Percentiles rank a stretch among this genome's conserved stretches.
Evolutionary conservation across 1,284 basidiomycete species (phyloP).

Genomic region (Trametes hirsuta): DNA sequence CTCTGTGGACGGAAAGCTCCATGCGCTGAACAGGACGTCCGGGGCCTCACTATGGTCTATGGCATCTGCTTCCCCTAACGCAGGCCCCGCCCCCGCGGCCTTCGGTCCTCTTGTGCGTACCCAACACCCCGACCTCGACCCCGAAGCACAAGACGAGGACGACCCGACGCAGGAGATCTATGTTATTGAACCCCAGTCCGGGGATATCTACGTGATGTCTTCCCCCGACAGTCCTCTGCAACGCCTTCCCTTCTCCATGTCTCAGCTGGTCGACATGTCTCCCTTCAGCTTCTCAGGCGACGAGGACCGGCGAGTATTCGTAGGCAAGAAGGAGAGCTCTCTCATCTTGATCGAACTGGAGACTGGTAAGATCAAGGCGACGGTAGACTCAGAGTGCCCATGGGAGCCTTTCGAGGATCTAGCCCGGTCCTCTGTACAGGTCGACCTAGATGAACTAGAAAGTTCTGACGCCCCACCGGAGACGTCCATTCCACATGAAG

Average conservation of each 20-base stretch:
- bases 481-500: conserved; percentile 52
- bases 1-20: conserved; percentile 89
- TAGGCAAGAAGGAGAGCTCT: conserved; percentile 85
- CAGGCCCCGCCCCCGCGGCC: conserved; percentile 49
- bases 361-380: conserved; percentile 81
- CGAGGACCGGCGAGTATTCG: conserved; percentile 71
- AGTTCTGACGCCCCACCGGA: conserved; percentile 48
- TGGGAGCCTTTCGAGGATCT: conserved; percentile 71
- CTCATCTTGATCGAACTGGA: conserved; percentile 81
- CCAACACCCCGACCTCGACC: conserved; percentile 57
- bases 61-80: conserved; percentile 49
- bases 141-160: conserved; percentile 57
- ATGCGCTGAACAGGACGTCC: conserved; percentile 82
- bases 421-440: conserved; percentile 40
- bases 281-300: conserved; percentile 80
- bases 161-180: conserved; percentile 73
- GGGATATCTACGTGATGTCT: conserved; percentile 84
- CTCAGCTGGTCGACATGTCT: conserved; percentile 86
- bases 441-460: conserved; percentile 70
- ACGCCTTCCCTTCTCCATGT: conserved; percentile 83
- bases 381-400: conserved; percentile 76
- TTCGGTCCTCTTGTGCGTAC: conserved; percentile 76
- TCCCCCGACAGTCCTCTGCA: conserved; percentile 69
- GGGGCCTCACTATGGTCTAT: conserved; percentile 84
- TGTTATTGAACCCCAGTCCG: conserved; percentile 89